Percentiles rank a stretch among this genome's conserved stretches.
Conservation (phyloP, 1,284 basidiomycete genomes). For the Ustilago cynodontis region DNA sequence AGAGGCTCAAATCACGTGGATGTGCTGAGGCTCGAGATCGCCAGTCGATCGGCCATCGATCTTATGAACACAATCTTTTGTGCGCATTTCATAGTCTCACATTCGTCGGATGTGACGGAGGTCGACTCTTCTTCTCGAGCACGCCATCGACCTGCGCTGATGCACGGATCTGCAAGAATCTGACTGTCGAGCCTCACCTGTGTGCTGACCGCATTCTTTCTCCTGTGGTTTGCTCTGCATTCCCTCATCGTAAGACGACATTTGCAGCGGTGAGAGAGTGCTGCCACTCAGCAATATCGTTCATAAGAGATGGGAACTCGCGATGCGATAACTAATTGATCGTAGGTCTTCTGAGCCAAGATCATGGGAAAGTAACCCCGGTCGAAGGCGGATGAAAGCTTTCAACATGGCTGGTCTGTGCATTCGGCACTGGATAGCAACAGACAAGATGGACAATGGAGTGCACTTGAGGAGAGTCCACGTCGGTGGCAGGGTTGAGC, state of each 20-base stretch:
- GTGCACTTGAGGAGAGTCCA: slow-evolving; percentile 9
- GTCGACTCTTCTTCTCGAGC: slow-evolving; percentile 2
- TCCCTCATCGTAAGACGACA: neutral
- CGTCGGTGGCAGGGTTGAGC: slow-evolving; percentile 14
- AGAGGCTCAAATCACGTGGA: slow-evolving; percentile 33
- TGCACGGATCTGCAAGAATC: slow-evolving; percentile 20
- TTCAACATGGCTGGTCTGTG: slow-evolving; percentile 19
- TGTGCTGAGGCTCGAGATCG: neutral
- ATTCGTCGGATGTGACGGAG: slow-evolving; percentile 31
- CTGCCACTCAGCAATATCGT: no score
- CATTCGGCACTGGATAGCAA: slow-evolving; percentile 6
- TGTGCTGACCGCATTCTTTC: no score
- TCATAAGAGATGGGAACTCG: neutral
- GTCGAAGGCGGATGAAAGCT: slow-evolving; percentile 8
- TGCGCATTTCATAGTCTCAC: neutral
- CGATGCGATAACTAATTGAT: no score
- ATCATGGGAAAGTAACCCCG: neutral
- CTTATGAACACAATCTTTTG: neutral
- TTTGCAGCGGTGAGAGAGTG: no score
- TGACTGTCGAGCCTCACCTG: neutral
- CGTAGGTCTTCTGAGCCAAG: no score
- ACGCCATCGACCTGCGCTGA: slow-evolving; percentile 35
- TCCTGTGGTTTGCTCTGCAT: slow-evolving; percentile 1
- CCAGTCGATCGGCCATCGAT: neutral
- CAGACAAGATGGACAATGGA: neutral